Evolutionary conservation across 768 basidiomycete species (phyloP), one percentile per base, ranked within the genome.

Genomic region (Pholiota microspora): DNA sequence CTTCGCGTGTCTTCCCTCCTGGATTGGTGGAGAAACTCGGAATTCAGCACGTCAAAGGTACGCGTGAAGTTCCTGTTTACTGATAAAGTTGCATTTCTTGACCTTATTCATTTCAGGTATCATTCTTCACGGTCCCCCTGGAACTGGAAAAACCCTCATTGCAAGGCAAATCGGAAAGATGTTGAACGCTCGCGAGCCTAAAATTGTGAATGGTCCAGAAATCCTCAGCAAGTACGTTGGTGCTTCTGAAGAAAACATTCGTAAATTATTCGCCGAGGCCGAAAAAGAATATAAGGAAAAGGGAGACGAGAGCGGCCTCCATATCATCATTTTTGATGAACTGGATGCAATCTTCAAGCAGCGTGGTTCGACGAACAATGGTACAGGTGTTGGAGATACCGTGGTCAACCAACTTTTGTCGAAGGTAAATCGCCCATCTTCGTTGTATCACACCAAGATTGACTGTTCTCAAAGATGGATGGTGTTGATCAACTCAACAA

Each of bases 231-330:
- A 98, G 69, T 99, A 86, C 61, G 97, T 99, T 29, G 97, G 97
- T 64, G 90, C 91, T 23, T 93, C 90, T 4, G 97, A 99, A 76
- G 97, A 99, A 73, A 99, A 99, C 64, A 86, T 99, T 61, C 83
- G 97, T 49, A 98, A 98, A 69, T 81, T 99, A 27, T 99, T 99
- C 62, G 91, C 80, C n/a, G 97, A 99, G 62, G 97, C 97, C 0
- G 97, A 99, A 77, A 92, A 92, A 70, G 97, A 99, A 91, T 98
- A 95, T 77, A 98, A 97, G 70, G 92, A 91, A 61, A 98, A 98
- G 71, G 92, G 88, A 6, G 96, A 98, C 60, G 95, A 98, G 61
- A 96, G 94, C 71, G 94, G 93, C 2, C 73, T 99, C 45, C 97
- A 99, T 66, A 98, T 99, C 74, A 98, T 99, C 74, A 99, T 99